These are phyloP conservation scores for Acmispon strigosus DNA, from an alignment of 306 rosid species.

Conservation along the genomic window DNA sequence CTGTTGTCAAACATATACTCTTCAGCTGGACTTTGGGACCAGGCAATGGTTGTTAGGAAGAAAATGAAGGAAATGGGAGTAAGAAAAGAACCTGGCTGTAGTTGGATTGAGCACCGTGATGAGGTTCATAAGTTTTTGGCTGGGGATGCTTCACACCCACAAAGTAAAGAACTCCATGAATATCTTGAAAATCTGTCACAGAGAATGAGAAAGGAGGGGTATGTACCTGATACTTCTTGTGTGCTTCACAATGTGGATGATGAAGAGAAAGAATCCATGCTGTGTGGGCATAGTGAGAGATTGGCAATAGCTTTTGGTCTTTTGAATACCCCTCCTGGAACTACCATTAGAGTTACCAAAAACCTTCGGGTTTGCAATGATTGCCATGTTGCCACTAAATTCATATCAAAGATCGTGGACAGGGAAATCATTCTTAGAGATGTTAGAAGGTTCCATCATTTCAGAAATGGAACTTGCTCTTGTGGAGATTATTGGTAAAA, in stretches of 20 bases:
- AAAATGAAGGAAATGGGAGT: conserved; percentile 83
- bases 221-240: conserved; percentile 83
- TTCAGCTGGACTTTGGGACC: conserved; percentile 70
- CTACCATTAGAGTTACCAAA: conserved; percentile 82
- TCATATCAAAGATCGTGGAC: conserved; percentile 60
- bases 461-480: conserved; percentile 75
- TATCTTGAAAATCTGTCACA: conserved; percentile 53
- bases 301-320: conserved; percentile 91
- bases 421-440: conserved; percentile 88
- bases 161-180: conserved; percentile 54
- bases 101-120: conserved; percentile 82
- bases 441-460: conserved; percentile 94
- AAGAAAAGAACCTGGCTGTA: conserved; percentile 81
- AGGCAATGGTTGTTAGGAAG: conserved; percentile 64
- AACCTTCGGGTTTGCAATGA: conserved; percentile 92
- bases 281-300: conserved; percentile 94
- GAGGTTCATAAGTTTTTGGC: conserved; percentile 82
- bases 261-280: conserved; percentile 74
- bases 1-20: conserved; percentile 74
- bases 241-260: conserved; percentile 80
- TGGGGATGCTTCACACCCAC: conserved; percentile 74
- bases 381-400: conserved; percentile 69
- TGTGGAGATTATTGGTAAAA: conserved; percentile 89
- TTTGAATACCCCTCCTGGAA: conserved; percentile 69
- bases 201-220: conserved; percentile 76